Conservation (phyloP, 148 eudicot species). For the Rheum nobile region DNA sequence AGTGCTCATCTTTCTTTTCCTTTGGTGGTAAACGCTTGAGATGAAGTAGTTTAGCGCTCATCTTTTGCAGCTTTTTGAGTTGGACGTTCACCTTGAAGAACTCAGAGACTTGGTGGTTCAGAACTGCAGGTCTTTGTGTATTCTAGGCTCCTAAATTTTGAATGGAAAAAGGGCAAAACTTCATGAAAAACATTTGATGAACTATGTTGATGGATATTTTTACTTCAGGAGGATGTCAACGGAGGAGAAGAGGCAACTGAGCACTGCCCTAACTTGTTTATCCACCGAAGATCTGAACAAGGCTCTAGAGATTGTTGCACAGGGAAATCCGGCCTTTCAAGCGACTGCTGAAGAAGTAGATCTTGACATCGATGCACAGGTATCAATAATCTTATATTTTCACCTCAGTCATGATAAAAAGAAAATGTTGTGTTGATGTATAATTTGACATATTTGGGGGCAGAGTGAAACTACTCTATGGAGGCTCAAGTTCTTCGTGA, state of each 20-base stretch:
- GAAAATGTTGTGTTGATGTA: background rate
- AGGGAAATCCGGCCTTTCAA: slow-evolving; percentile 38
- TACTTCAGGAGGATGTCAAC: slow-evolving; percentile 43
- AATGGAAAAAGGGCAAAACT: no score
- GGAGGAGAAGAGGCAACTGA: slow-evolving; percentile 60
- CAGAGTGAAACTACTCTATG: slow-evolving; percentile 69
- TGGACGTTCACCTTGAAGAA: slow-evolving; percentile 47
- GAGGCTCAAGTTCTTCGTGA: slow-evolving; percentile 61
- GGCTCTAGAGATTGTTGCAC: slow-evolving; percentile 65
- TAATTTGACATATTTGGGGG: background rate
- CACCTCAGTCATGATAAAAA: background rate
- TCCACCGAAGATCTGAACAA: slow-evolving; percentile 48
- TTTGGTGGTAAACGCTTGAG: background rate
- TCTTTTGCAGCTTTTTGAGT: slow-evolving; percentile 50
- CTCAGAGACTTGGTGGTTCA: slow-evolving; percentile 46
- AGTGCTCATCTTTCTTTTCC: background rate
- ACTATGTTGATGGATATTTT: background rate
- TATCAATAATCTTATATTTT: slow-evolving; percentile 5
- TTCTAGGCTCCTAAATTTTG: no score
- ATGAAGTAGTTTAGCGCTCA: background rate
- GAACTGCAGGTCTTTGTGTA: slow-evolving; percentile 61
- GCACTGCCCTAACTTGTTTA: slow-evolving; percentile 38
- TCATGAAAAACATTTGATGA: no score
- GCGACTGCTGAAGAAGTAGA: slow-evolving; percentile 51
- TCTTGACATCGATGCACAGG: slow-evolving; percentile 71